Conservation (phyloP, 2,329 filamentous ascomycete species). For the Gremmenia infestans region DNA sequence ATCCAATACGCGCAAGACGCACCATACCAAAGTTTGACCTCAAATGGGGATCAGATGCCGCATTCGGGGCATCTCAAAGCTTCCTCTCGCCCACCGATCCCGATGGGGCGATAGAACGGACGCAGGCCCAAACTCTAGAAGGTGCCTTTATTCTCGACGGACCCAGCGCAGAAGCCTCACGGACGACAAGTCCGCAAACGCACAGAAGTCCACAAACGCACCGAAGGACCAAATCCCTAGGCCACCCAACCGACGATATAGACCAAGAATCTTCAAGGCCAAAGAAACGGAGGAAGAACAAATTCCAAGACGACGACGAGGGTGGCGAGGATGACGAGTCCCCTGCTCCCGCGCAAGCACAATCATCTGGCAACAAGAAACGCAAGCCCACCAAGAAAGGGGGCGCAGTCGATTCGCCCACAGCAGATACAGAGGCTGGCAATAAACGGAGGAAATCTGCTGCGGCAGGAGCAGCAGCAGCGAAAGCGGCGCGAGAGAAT, state of each 20-base stretch:
- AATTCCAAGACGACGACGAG: slow-evolving; percentile 42
- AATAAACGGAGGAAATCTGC: slow-evolving; percentile 48
- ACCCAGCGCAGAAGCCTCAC: slow-evolving; percentile 53
- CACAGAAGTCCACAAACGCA: slow-evolving; percentile 29
- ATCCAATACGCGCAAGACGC: slow-evolving; percentile 12
- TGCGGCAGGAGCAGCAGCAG: slow-evolving; percentile 19
- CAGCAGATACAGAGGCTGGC: slow-evolving; percentile 15
- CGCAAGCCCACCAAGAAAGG: slow-evolving; percentile 27
- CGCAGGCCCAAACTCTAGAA: slow-evolving; percentile 49
- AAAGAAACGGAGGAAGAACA: slow-evolving; percentile 52
- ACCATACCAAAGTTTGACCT: slow-evolving; percentile 37
- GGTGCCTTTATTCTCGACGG: slow-evolving; percentile 45
- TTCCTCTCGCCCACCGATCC: slow-evolving; percentile 53
- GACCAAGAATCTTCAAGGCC: slow-evolving; percentile 39
- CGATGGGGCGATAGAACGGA: slow-evolving; percentile 52
- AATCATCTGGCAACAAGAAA: slow-evolving; percentile 27
- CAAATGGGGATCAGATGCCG: slow-evolving; percentile 65
- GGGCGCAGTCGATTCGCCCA: slow-evolving; percentile 16
- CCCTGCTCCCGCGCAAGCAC: slow-evolving; percentile 32
- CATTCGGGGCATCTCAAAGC: slow-evolving; percentile 52
- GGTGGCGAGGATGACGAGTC: slow-evolving; percentile 37
- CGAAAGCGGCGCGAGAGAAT: slow-evolving; percentile 53
- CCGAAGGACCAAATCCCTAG: slow-evolving; percentile 11
- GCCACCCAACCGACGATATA: slow-evolving; percentile 25
- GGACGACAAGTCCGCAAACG: slow-evolving; percentile 46